Percentiles rank a stretch among this genome's conserved stretches.
Evolutionary conservation across 2,329 filamentous ascomycete genomes (phyloP).

Genomic region (Westerdykella ornata): DNA sequence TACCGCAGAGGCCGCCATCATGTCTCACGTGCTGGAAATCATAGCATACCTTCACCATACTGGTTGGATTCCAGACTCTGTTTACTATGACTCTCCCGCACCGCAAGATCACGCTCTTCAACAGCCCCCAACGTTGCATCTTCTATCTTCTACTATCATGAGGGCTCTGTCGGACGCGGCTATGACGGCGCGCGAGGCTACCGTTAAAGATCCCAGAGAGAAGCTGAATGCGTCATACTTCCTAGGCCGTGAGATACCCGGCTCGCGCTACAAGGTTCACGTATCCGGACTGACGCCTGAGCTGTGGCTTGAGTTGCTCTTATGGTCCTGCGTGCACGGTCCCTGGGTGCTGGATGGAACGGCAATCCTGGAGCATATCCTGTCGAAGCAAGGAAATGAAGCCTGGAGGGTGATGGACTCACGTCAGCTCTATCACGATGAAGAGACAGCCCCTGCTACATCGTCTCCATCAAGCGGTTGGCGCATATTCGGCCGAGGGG

Average conservation of each 20-base stretch:
- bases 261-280: conserved; percentile 38
- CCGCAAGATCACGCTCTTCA: conserved; percentile 35
- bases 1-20: conserved; percentile 23
- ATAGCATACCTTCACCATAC: conserved; percentile 45
- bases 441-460: conserved; percentile 16
- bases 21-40: conserved; percentile 43
- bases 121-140: conserved; percentile 44
- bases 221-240: conserved; percentile 36
- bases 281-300: conserved; percentile 41
- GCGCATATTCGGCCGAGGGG: conserved; percentile 18
- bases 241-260: conserved; percentile 40
- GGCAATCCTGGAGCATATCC: conserved; percentile 33
- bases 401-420: conserved; percentile 37
- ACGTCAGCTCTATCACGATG: conserved; percentile 36
- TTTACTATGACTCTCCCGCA: conserved; percentile 38
- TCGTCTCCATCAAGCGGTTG: conserved; percentile 13
- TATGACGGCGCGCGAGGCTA: conserved; percentile 43
- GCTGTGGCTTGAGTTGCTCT: conserved; percentile 47
- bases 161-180: conserved; percentile 46
- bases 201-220: conserved; percentile 21
- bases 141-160: conserved; percentile 45
- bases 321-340: conserved; percentile 47
- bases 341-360: conserved; percentile 42
- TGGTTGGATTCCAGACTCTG: conserved; percentile 42
- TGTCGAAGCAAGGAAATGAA: conserved; percentile 14